phyloP scores from a whole-genome alignment of 2,329 filamentous ascomycete genomes.

The Massarina eburnea region DNA sequence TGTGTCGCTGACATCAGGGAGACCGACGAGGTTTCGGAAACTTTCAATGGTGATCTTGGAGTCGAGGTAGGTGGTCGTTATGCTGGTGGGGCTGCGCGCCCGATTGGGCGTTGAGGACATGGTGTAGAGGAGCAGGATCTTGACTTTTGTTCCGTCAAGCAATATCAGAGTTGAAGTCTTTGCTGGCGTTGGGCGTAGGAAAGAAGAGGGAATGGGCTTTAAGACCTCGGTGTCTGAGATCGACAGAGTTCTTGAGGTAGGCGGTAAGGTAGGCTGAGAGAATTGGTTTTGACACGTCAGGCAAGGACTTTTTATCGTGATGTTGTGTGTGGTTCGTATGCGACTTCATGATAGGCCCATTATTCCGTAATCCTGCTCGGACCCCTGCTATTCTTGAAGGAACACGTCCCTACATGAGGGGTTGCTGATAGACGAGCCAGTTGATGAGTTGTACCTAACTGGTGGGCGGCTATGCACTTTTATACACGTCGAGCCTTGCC shows the following conservation, averaged over 20 bases:
- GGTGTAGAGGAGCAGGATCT: background rate
- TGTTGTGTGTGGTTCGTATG: background rate
- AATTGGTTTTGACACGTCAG: background rate
- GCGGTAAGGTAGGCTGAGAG: background rate
- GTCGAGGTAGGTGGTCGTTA: conserved; percentile 11
- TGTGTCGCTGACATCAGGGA: conserved; percentile 7
- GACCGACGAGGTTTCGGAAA: conserved; percentile 18
- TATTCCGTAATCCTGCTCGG: background rate
- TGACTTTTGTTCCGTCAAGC: background rate
- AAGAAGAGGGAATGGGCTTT: background rate
- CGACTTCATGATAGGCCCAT: conserved; percentile 5
- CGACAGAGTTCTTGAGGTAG: background rate
- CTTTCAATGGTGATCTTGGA: conserved; percentile 14
- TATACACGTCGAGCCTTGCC: no score
- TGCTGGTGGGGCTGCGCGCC: background rate
- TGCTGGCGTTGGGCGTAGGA: background rate
- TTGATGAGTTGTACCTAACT: background rate
- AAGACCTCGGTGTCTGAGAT: background rate
- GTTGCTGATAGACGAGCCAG: conserved; percentile 1
- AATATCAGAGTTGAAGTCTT: no score
- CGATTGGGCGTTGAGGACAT: background rate
- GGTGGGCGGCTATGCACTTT: background rate
- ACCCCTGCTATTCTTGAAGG: conserved; percentile 1
- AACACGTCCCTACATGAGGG: conserved; percentile 9
- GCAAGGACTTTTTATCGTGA: background rate